A percentile compares a stretch with the other conserved stretches of the same genome.
phyloP scores from a whole-genome alignment of 306 rosid species.

The Canavalia ensiformis region DNA sequence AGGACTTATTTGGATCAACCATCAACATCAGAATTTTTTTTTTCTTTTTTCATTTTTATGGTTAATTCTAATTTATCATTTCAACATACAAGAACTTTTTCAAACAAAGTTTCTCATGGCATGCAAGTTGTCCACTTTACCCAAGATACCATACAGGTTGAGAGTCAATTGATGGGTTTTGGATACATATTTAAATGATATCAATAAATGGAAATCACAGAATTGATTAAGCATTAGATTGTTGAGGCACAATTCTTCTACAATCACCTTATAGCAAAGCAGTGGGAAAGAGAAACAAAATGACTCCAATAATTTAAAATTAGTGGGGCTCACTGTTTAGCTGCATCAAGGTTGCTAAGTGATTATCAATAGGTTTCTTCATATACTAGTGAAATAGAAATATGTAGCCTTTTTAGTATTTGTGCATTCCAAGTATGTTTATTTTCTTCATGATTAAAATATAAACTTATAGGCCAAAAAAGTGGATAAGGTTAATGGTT shows the following conservation, averaged over 20 bases:
- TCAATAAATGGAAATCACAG: constrained; percentile 4
- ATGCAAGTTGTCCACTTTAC: constrained; percentile 20
- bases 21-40: background rate
- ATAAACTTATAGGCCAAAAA: background rate
- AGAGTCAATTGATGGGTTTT: background rate
- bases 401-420: background rate
- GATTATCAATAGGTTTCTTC: background rate
- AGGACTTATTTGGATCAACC: background rate
- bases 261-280: background rate
- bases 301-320: background rate
- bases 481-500: background rate
- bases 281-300: background rate
- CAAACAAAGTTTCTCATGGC: background rate
- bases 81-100: background rate
- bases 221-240: background rate
- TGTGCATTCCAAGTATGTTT: background rate
- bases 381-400: background rate
- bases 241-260: background rate
- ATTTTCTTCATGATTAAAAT: background rate
- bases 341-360: background rate
- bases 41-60: background rate
- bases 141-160: background rate
- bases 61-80: background rate
- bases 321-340: background rate
- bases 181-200: background rate